Base-by-base conservation (phyloP, 371 early-diverging fungal species). In the Mucor piriformis region DNA sequence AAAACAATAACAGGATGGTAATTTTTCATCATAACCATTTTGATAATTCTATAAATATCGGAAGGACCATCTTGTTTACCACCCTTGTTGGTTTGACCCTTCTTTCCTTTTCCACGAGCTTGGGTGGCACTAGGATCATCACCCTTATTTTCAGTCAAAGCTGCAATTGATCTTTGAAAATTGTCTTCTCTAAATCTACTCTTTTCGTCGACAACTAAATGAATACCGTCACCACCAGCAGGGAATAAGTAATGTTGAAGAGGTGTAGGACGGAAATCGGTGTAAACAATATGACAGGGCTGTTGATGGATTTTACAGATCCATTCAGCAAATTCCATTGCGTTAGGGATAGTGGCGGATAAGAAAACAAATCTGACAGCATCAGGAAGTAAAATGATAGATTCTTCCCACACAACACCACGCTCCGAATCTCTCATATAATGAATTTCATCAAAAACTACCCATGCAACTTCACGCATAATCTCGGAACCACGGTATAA, bases 331-430 rank as follows among this genome's bases (percentile, higher is more conserved):
- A 99, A 99, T 76, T 99, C 95, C 87, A 93, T 91, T 21, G 99
- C 99, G 67, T 99, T 99, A 18, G 99, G 99, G 69, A 99, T 99
- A 13, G 99, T 99, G 34, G 99, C 99, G 20, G 99, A 98, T 47
- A 99, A 84, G 70, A 99, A 99, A 10, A 99, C 98, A 76, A 91
- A 94, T 58, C 92, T 88, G 35, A 96, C 96, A 40, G 92, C 90
- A 60, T 92, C 90, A 24, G 99, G 99, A 44, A 99, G 72, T 63
- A 99, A 74, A 74, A 99, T 99, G 48, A 99, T 91, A 0, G 99
- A 97, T 79, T 99, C 99, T 75, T 99, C 99, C 99, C 99, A 99
- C 0, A 99, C 99, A 13, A 99, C 99, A 70, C 99, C 99, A 67
- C 99, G 93, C 51, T 89, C 92, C 56, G 80, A 71, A 72, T 98